A percentile compares a stretch with the other conserved stretches of the same genome.
phyloP scores from a whole-genome alignment of 2,329 filamentous ascomycete species.

The Aspergillus aculeatinus region DNA sequence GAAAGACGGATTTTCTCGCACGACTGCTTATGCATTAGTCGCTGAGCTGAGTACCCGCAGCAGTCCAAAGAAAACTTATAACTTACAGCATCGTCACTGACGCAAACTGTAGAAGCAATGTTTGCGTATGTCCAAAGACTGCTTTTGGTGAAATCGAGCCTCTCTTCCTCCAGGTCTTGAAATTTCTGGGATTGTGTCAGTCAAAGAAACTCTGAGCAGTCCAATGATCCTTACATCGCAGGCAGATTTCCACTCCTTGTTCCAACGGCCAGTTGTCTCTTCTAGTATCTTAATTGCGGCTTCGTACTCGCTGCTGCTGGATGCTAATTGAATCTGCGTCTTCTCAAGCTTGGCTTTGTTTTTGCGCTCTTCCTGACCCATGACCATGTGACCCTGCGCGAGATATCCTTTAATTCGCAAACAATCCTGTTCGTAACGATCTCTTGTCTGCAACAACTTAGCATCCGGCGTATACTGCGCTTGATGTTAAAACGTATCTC shows the following conservation, averaged over 20 bases:
- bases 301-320: constrained; percentile 91
- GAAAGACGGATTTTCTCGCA: constrained; percentile 95
- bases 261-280: constrained; percentile 94
- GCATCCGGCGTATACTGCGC: constrained; percentile 5
- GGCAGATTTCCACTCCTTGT: constrained; percentile 95
- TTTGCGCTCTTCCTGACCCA: constrained; percentile 98
- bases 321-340: constrained; percentile 91
- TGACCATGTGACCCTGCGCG: constrained; percentile 98
- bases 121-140: constrained; percentile 98
- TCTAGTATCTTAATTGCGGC: constrained; percentile 87
- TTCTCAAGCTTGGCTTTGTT: constrained; percentile 99
- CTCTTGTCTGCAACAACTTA: constrained; percentile 63
- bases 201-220: not conserved
- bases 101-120: constrained; percentile 93
- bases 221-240: constrained; percentile 61
- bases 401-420: constrained; percentile 98
- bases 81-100: constrained; percentile 80
- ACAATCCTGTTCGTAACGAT: constrained; percentile 96
- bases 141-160: constrained; percentile 94
- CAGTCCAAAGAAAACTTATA: too few relatives aligned
- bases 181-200: constrained; percentile 67
- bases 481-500: not conserved
- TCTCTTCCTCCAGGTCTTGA: constrained; percentile 96
- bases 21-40: constrained; percentile 49
- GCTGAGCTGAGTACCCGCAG: not conserved